Conservation (phyloP, 768 basidiomycete genomes). For the Cubamyces lactineus region DNA sequence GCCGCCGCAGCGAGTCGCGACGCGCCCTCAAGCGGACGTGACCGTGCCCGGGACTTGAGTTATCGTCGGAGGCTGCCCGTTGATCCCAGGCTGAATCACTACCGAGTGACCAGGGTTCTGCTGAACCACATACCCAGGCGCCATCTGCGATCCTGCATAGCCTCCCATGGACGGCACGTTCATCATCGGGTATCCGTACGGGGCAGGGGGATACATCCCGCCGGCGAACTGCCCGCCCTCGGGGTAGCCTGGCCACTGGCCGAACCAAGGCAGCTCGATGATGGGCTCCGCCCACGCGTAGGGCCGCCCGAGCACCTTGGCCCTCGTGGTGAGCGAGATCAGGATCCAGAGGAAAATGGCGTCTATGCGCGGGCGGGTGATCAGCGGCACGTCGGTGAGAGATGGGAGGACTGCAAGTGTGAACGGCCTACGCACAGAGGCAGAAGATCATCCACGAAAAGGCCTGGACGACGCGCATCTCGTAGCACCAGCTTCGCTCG, state of each 20-base stretch:
- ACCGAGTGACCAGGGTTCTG: constrained; percentile 64
- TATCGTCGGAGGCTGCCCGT: constrained; percentile 62
- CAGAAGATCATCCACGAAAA: constrained; percentile 78
- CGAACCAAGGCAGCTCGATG: constrained; percentile 76
- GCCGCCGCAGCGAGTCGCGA: background rate
- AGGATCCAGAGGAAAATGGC: constrained; percentile 57
- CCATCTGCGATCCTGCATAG: constrained; percentile 25
- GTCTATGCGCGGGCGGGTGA: constrained; percentile 34
- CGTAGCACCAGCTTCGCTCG: constrained; percentile 63
- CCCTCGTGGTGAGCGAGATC: constrained; percentile 56
- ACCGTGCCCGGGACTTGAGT: constrained; percentile 56
- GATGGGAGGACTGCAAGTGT: background rate
- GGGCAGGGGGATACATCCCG: constrained; percentile 19
- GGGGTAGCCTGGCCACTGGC: constrained; percentile 64
- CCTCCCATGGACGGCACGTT: constrained; percentile 27
- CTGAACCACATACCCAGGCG: constrained; percentile 48
- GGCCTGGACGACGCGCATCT: constrained; percentile 79
- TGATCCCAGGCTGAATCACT: constrained; percentile 67
- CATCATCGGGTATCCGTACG: constrained; percentile 29
- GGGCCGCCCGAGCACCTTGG: constrained; percentile 55
- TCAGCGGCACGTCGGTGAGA: constrained; percentile 1
- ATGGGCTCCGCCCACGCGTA: constrained; percentile 61
- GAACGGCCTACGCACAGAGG: constrained; percentile 41
- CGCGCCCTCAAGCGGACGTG: constrained; percentile 20
- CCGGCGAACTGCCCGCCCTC: constrained; percentile 21